Percentiles rank a stretch among this genome's conserved stretches.
phyloP scores from a whole-genome alignment of 176 grass and related monocot species.

The Lolium multiflorum region DNA sequence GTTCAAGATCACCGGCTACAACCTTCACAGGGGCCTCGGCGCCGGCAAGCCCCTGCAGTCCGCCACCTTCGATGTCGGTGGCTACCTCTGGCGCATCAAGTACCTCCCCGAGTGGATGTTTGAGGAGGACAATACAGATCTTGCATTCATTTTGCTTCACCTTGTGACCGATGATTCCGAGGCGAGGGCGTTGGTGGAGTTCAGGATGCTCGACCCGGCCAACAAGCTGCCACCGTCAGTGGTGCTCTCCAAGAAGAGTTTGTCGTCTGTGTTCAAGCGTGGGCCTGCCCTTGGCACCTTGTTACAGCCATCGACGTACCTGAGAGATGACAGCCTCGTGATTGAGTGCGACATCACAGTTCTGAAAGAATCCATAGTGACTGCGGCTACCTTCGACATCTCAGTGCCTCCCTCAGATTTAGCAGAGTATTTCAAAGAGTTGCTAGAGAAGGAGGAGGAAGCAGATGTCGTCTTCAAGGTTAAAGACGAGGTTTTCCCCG shows the following conservation, averaged over 20 bases:
- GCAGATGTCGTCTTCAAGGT: not conserved
- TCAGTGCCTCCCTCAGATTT: slow-evolving; percentile 4
- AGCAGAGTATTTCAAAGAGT: not conserved
- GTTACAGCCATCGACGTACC: not conserved
- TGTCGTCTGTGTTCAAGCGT: too few species aligned
- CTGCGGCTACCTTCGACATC: not conserved
- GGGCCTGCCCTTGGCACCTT: not conserved
- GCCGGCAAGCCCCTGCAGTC: too few species aligned
- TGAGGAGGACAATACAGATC: too few species aligned
- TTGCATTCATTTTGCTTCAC: too few species aligned
- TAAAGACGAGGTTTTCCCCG: not conserved
- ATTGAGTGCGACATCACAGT: slow-evolving; percentile 9
- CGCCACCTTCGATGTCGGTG: too few species aligned
- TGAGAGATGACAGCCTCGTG: not conserved
- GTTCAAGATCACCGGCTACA: too few species aligned
- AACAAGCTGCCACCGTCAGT: not conserved
- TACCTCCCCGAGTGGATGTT: too few species aligned
- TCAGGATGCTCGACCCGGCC: too few species aligned
- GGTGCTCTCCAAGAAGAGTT: not conserved
- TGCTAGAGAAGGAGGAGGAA: not conserved
- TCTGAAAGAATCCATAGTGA: not conserved
- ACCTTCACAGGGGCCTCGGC: too few species aligned
- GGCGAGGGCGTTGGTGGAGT: too few species aligned
- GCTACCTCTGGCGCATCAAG: too few species aligned
- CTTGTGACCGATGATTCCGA: too few species aligned